phyloP scores from a whole-genome alignment of 306 rosid species.

The Cicer judaicum region DNA sequence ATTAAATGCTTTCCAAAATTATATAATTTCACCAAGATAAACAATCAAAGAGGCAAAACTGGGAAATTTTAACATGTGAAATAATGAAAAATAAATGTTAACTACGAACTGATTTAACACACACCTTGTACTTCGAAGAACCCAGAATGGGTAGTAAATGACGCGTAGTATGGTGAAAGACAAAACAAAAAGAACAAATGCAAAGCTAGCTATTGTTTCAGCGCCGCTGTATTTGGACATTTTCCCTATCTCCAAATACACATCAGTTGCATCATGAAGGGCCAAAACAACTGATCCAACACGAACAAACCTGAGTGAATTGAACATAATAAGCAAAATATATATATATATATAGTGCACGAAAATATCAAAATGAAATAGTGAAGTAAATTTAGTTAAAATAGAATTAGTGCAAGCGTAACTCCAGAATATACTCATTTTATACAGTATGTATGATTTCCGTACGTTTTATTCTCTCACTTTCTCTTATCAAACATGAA shows the following conservation, averaged over 20 bases:
- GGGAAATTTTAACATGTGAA: conserved; percentile 9
- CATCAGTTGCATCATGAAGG: conserved; percentile 92
- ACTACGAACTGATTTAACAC: conserved; percentile 38
- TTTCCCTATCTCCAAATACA: conserved; percentile 92
- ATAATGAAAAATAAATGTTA: conserved; percentile 12
- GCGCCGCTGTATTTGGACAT: conserved; percentile 93
- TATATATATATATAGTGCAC: conserved; percentile 11
- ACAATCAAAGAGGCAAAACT: neutral
- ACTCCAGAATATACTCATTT: conserved; percentile 24
- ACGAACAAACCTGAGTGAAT: conserved; percentile 79
- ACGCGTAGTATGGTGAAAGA: conserved; percentile 83
- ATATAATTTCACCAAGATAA: conserved; percentile 21
- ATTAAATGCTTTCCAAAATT: conserved; percentile 9
- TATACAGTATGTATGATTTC: too few relatives aligned
- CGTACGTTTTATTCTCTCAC: neutral
- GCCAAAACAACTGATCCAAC: conserved; percentile 93
- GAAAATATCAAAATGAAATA: conserved; percentile 17
- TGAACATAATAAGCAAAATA: conserved; percentile 41
- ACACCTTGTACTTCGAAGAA: conserved; percentile 94
- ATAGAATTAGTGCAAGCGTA: neutral
- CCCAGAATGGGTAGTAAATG: conserved; percentile 87
- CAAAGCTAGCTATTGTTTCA: conserved; percentile 75
- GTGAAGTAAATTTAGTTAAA: conserved; percentile 4
- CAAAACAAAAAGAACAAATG: conserved; percentile 80
- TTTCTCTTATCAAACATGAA: neutral